Conservation (phyloP, 345 rosid genomes). For the Citrus cavaleriei region DNA sequence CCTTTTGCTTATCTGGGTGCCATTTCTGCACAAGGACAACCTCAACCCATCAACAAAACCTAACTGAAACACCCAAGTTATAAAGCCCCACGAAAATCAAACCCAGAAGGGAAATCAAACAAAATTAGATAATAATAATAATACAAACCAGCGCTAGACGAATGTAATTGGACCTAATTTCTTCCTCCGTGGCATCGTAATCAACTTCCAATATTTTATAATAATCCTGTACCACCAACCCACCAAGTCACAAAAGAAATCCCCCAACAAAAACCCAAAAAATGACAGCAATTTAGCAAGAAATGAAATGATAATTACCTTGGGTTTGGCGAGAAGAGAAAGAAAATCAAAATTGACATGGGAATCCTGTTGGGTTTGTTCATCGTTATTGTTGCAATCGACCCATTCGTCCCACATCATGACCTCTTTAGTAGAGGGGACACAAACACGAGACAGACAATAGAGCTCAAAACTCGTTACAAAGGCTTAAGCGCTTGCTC, state of each 20-base stretch:
- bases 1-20: slow-evolving; percentile 94
- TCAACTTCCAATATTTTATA: slow-evolving; percentile 82
- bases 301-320: slow-evolving; percentile 33
- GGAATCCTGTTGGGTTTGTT: slow-evolving; percentile 26
- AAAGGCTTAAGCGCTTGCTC: not conserved
- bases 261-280: not conserved
- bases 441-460: not conserved
- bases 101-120: not conserved
- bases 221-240: slow-evolving; percentile 56
- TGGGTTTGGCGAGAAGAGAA: slow-evolving; percentile 57
- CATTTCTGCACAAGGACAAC: slow-evolving; percentile 55
- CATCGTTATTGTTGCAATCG: not conserved
- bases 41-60: not conserved
- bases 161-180: slow-evolving; percentile 85
- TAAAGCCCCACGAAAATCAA: not conserved
- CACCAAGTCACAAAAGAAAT: not conserved
- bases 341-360: slow-evolving; percentile 58
- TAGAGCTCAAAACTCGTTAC: not conserved
- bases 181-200: slow-evolving; percentile 79
- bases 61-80: not conserved
- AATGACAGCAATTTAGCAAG: not conserved
- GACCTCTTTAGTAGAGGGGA: not conserved
- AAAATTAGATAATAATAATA: not conserved
- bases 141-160: slow-evolving; percentile 82
- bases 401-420: slow-evolving; percentile 46